These are phyloP conservation scores for Linnemannia elongata DNA, from an alignment of 192 early-diverging fungal species.

Conservation along the genomic window DNA sequence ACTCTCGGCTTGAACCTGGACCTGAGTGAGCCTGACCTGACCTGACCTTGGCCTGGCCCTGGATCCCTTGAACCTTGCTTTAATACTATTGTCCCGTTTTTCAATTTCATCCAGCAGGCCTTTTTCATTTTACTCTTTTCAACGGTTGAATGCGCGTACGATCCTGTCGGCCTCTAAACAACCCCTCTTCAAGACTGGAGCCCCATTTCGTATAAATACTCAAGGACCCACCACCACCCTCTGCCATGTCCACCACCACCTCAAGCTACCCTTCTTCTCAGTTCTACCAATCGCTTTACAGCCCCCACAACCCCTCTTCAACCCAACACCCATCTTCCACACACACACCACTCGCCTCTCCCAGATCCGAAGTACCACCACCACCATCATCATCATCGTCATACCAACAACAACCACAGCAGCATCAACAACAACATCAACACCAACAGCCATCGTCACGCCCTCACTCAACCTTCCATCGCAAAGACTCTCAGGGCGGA, in stretches of 20 bases:
- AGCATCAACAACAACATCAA: slow-evolving; percentile 13
- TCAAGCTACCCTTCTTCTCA: slow-evolving; percentile 45
- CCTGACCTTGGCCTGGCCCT: neutral
- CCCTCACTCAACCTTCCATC: slow-evolving; percentile 15
- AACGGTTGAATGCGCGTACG: slow-evolving; percentile 24
- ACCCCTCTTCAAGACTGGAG: slow-evolving; percentile 7
- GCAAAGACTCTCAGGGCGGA: slow-evolving; percentile 27
- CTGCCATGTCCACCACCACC: slow-evolving; percentile 51
- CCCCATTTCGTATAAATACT: slow-evolving; percentile 44
- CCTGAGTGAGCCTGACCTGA: slow-evolving; percentile 6
- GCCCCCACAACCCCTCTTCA: slow-evolving; percentile 5
- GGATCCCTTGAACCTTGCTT: neutral
- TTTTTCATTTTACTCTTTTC: slow-evolving; percentile 10
- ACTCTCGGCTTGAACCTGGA: slow-evolving; percentile 6
- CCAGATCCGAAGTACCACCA: neutral
- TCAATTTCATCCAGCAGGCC: slow-evolving; percentile 6
- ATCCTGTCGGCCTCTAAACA: neutral
- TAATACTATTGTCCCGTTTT: slow-evolving; percentile 17
- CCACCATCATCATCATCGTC: neutral
- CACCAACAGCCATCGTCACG: neutral
- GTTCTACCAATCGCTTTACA: slow-evolving; percentile 40
- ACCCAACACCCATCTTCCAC: slow-evolving; percentile 11
- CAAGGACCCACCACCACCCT: neutral
- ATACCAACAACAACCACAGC: slow-evolving; percentile 1
- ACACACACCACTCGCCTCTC: neutral